Base-by-base conservation (phyloP, 257 asterid species). In the Apocynum venetum region DNA sequence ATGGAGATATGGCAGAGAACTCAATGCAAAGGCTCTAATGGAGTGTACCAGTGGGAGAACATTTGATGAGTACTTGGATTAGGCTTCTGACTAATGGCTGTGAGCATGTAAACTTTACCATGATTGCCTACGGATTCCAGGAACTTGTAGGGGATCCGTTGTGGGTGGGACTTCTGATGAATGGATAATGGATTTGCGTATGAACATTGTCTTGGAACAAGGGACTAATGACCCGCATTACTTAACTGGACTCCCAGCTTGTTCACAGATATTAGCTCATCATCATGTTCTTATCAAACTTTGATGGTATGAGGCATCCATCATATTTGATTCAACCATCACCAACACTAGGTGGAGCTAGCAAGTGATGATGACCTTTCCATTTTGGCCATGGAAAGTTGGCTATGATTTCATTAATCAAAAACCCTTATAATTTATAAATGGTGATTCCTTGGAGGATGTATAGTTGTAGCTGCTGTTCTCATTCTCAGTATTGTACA, bases 1-100 rank as follows among this genome's bases (percentile, higher is more conserved):
- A 9, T 80, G 79, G 83, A 60, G 79, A 47, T 80, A 35, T 40
- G 83, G 83, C 15, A 71, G 79, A 69, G 83, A 80, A 75, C 77
- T 80, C 40, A 69, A 80, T 48, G 73, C 83, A 4, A 80, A 74
- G 48, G 76, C 76, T 51, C 57, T 75, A 8, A 80, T 69, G 72
- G 83, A 69, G 63, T 75, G 83, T 31, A 19, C 76, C 48, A 69
- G 83, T 53, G 74, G 80, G 20, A 68, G 65, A 52, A 75, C 83
- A 67, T 46, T 80, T 59, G 80, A 74, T 19, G 79, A 75, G 11
- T 69, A 56, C 51, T 49, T 57, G 57, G 83, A 80, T 68, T 68
- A 68, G 75, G 83, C 49, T 43, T 74, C 44, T 36, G 43, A 77
- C 55, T 35, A 10, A 36, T 56, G 9, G 60, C 38, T 31, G 25